A percentile compares a stretch with the other conserved stretches of the same genome.
phyloP scores from a whole-genome alignment of 2,329 filamentous ascomycete genomes.

The Penicillium sp. region DNA sequence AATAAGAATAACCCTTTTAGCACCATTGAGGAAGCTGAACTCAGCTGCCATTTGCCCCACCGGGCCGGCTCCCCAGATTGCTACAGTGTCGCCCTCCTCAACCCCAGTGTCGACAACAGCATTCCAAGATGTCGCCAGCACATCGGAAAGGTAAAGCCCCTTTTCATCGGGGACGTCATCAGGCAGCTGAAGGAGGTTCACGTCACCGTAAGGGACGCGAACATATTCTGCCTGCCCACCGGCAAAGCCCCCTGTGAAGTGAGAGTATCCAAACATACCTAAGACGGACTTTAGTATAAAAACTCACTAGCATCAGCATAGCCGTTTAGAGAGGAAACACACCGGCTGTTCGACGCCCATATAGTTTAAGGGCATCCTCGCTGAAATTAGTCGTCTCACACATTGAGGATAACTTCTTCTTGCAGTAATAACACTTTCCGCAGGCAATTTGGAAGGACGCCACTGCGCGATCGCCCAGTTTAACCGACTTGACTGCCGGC shows the following conservation, averaged over 20 bases:
- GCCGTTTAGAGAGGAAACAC: conserved; percentile 28
- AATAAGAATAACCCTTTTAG: conserved; percentile 73
- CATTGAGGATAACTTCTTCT: conserved; percentile 73
- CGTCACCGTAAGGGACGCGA: conserved; percentile 75
- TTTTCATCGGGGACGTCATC: conserved; percentile 82
- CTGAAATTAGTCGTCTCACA: conserved; percentile 80
- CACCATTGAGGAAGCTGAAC: conserved; percentile 69
- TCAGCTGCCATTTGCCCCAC: conserved; percentile 77
- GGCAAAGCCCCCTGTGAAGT: conserved; percentile 80
- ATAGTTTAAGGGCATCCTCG: conserved; percentile 70
- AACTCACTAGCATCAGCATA: not conserved
- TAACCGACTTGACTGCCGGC: conserved; percentile 53
- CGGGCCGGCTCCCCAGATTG: conserved; percentile 81
- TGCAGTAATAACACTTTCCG: conserved; percentile 70
- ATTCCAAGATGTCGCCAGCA: conserved; percentile 77
- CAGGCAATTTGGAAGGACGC: conserved; percentile 82
- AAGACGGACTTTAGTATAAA: not conserved
- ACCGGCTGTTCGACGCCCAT: conserved; percentile 73
- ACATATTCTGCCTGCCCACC: conserved; percentile 88
- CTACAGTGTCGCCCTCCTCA: conserved; percentile 73
- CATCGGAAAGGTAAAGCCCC: conserved; percentile 77
- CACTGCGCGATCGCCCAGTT: conserved; percentile 70
- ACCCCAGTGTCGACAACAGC: conserved; percentile 80
- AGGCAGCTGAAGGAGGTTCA: conserved; percentile 78
- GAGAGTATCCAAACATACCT: conserved; percentile 69